Evolutionary conservation across 2,329 filamentous ascomycete species (phyloP), one percentile per base, ranked within the genome.

Genomic region (Xylariomycetidae sp.): DNA sequence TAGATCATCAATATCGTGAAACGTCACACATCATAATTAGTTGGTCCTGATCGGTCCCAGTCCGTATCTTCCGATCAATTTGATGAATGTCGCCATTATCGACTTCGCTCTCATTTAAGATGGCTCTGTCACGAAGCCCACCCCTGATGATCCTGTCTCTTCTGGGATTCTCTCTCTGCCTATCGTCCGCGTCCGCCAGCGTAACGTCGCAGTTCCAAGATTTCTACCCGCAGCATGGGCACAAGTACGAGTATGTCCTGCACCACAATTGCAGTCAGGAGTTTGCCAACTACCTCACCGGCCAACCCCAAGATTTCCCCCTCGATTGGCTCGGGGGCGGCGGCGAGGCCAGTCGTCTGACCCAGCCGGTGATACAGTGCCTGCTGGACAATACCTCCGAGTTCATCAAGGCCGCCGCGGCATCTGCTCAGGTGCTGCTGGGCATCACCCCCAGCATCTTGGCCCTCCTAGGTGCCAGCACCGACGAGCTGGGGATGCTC

Each of bases 371-470:
- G 7, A 33, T 49, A 5, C 18, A 37, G 17, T 44, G 43, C 33
- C 31, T 48, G 15, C 39, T 48, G 16, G 36, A 44, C n/a, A 26
- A 41, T n/a, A 31, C 30, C 4, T 37, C 44, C 30, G 46, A 52
- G 20, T 51, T 48, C 30, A 42, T 47, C 33, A 50, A 51, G 20
- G 33, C 42, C 4, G 44, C 34, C 3, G 40, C 42, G 26, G 38
- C 50, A 2, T 40, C 42, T 4, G 45, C 48, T 12, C 43, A 50
- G 20, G 50, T 49, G 7, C 31, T 50, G 9, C 45, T 51, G 13
- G 45, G 49, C 34, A 31, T 51, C 13, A 44, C 42, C 6, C 49
- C 45, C 15, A 44, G 44, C 1, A 33, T 51, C 17, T 31, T 51
- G 6, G 34, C 42, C 1, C 25, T 42, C n/a, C 25, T 50, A 14